Conservation (phyloP, 2,329 filamentous ascomycete species). For the Beauveria sp. region DNA sequence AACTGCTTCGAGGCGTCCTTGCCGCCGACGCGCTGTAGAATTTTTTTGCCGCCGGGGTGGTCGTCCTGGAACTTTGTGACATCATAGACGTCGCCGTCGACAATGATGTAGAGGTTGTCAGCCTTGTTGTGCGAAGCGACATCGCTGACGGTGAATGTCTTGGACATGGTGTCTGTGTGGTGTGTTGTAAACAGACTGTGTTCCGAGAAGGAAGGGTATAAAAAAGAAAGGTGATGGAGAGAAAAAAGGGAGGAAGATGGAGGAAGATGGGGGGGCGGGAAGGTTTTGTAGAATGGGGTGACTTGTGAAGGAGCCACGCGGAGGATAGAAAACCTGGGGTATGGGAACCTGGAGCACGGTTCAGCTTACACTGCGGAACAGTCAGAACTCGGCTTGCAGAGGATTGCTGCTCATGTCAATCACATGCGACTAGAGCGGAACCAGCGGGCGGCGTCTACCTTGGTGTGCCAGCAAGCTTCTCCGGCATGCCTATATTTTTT, state of each 20-base stretch:
- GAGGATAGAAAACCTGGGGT: constrained; percentile 8
- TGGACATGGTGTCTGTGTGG: constrained; percentile 58
- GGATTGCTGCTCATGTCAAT: constrained; percentile 7
- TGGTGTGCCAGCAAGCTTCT: neutral
- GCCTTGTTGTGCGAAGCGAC: constrained; percentile 89
- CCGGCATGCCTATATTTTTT: neutral
- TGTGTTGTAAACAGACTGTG: neutral
- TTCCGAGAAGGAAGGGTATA: constrained; percentile 1
- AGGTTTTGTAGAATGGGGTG: constrained; percentile 10
- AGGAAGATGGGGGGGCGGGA: neutral
- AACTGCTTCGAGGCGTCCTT: constrained; percentile 62
- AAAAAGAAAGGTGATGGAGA: neutral
- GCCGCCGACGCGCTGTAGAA: constrained; percentile 54
- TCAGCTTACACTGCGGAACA: neutral
- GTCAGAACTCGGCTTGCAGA: constrained; percentile 2
- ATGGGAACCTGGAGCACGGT: neutral
- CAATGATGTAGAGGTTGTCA: constrained; percentile 77
- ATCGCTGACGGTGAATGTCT: constrained; percentile 75
- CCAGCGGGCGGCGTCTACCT: neutral
- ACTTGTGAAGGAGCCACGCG: constrained; percentile 9
- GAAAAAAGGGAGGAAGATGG: neutral
- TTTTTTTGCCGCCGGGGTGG: constrained; percentile 69
- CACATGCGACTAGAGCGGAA: constrained; percentile 10
- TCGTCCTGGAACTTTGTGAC: constrained; percentile 84
- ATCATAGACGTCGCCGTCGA: constrained; percentile 95